Evolutionary conservation across 345 rosid genomes (phyloP).

Genomic region (Citrus glauca): DNA sequence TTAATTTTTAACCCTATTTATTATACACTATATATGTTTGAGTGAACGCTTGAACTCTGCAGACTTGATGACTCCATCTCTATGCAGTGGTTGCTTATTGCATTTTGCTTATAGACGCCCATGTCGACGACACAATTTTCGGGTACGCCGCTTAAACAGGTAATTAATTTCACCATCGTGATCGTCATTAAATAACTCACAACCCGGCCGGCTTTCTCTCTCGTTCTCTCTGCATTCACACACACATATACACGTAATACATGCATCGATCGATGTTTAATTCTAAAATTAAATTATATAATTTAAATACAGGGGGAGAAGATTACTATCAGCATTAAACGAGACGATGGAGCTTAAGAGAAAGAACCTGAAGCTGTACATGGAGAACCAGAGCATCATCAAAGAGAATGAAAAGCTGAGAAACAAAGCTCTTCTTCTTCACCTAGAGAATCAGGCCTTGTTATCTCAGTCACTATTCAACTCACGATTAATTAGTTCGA

Average conservation of each 20-base stretch:
- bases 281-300: not conserved
- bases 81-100: not conserved
- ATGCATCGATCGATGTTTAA: no score
- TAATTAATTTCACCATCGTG: not conserved
- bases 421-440: slow-evolving; percentile 60
- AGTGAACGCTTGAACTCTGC: slow-evolving; percentile 28
- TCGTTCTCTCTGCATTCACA: slow-evolving; percentile 3
- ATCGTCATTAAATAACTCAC: slow-evolving; percentile 1
- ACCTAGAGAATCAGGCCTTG: slow-evolving; percentile 65
- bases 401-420: slow-evolving; percentile 67
- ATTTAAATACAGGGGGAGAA: slow-evolving; percentile 32
- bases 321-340: slow-evolving; percentile 1
- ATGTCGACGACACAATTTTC: slow-evolving; percentile 16
- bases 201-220: slow-evolving; percentile 2
- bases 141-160: slow-evolving; percentile 28
- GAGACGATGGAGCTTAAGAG: slow-evolving; percentile 51
- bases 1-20: no score
- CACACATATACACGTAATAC: no score
- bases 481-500: no score
- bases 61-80: not conserved
- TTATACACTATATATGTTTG: no score
- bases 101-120: slow-evolving; percentile 1
- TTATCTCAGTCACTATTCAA: slow-evolving; percentile 22
- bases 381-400: slow-evolving; percentile 64
- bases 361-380: slow-evolving; percentile 56